These are phyloP conservation scores for Wickerhamomyces canadensis DNA, from an alignment of 805 yeast species.

Conservation along the genomic window DNA sequence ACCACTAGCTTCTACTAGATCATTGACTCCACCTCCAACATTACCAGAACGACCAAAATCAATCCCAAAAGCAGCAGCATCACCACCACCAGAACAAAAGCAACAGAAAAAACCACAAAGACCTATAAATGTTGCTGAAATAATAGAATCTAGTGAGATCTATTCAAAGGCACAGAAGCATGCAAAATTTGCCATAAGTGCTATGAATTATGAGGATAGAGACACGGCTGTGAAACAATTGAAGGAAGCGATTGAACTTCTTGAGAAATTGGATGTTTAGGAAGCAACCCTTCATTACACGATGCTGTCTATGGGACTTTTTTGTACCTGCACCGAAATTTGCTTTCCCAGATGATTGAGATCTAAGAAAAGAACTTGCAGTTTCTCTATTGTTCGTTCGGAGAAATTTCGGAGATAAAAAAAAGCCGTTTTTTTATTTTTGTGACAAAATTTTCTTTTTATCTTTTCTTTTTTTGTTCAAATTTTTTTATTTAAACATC, in stretches of 20 bases:
- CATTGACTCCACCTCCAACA: too few species aligned
- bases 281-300: too few species aligned
- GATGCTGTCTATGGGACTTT: too few species aligned
- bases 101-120: constrained; percentile 6
- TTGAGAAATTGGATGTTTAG: constrained; percentile 10
- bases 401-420: too few species aligned
- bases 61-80: constrained; percentile 1
- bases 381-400: too few species aligned
- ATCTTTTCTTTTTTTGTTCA: too few species aligned
- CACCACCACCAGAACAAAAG: not conserved
- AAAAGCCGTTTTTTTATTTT: too few species aligned
- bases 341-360: too few species aligned
- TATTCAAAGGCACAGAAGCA: constrained; percentile 59
- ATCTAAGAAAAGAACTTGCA: too few species aligned
- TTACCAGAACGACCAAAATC: constrained; percentile 10
- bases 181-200: constrained; percentile 74
- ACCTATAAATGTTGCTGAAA: constrained; percentile 34
- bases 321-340: not conserved
- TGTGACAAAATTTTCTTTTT: too few species aligned
- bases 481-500: too few species aligned
- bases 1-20: too few species aligned
- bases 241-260: constrained; percentile 43
- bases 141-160: constrained; percentile 50
- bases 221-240: constrained; percentile 63
- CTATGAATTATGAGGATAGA: constrained; percentile 71